These are phyloP conservation scores for Piloderma croceum DNA, from an alignment of 768 basidiomycete genomes.

Conservation along the genomic window DNA sequence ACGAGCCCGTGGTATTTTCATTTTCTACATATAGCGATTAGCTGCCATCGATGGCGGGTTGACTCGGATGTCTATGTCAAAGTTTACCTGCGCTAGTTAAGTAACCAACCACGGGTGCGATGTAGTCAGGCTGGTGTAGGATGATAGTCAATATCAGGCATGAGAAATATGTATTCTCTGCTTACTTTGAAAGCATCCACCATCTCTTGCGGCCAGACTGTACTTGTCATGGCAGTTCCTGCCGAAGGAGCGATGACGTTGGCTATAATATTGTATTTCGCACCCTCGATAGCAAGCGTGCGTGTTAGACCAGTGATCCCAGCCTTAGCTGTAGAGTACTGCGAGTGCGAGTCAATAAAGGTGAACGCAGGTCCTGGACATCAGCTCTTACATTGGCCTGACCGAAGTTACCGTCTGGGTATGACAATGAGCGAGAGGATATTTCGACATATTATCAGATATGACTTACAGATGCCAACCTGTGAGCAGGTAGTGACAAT, in stretches of 20 bases:
- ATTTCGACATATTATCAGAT: not conserved
- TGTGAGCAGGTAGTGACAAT: slow-evolving; percentile 92
- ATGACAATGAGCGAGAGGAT: no score
- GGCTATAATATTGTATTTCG: slow-evolving; percentile 83
- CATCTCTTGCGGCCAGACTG: slow-evolving; percentile 80
- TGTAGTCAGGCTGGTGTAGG: slow-evolving; percentile 66
- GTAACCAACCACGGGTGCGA: slow-evolving; percentile 91
- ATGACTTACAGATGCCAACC: slow-evolving; percentile 82
- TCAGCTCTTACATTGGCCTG: slow-evolving; percentile 68
- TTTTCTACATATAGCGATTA: slow-evolving; percentile 43
- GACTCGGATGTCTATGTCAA: not conserved
- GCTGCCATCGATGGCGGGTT: not conserved
- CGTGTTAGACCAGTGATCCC: slow-evolving; percentile 88
- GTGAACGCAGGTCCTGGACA: slow-evolving; percentile 1
- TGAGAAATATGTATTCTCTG: not conserved
- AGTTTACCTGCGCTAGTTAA: slow-evolving; percentile 66
- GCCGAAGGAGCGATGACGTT: slow-evolving; percentile 87
- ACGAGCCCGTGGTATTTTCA: slow-evolving; percentile 56
- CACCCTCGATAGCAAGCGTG: slow-evolving; percentile 86
- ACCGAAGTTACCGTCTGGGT: slow-evolving; percentile 86
- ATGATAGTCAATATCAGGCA: not conserved
- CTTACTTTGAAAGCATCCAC: slow-evolving; percentile 82
- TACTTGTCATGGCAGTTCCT: slow-evolving; percentile 88
- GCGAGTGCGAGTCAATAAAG: slow-evolving; percentile 3
- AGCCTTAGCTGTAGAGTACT: slow-evolving; percentile 92